Base-by-base conservation (phyloP, 306 rosid genomes). In the Acmispon strigosus region DNA sequence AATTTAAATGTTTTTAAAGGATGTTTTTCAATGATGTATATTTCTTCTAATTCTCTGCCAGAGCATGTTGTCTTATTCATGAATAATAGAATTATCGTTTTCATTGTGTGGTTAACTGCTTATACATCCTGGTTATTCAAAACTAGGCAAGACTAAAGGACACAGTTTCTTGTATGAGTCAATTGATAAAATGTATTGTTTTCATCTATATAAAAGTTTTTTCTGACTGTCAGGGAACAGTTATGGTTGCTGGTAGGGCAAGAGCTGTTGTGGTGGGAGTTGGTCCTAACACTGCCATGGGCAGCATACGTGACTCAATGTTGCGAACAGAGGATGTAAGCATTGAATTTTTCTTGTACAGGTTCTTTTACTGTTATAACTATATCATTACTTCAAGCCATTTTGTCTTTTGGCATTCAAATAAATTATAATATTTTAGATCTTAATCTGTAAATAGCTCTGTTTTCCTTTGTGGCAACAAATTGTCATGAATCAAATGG, bases 191-290 rank as follows among this genome's bases (percentile, higher is more conserved):
- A 32, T 32, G 37, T 32, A 22, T 58, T 56, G 27, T 62, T 68
- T 49, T 60, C 8, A 27, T 27, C 48, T 37, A 16, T 42, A 43
- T 22, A 59, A 52, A 43, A 66, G 13, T 58, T 58, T 53, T 12
- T 63, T 84, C 78, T 82, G 69, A 71, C 59, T 65, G 53, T 69
- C 89, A 90, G 98, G 98, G 98, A 64, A 94, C 98, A 5, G 92
- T 94, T 65, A 89, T 94, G 41, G 98, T 94, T 83, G 96, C 95
- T 81, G 98, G 98, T 72, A 87, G 98, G 87, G 96, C 92, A 64
- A 85, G 98, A 83, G 98, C 98, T 70, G 54, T 86, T 45, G 98
- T 94, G 69, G 96, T 90, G 47, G 96, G 96, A 64, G 96, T 94
- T 73, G 97, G 98, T 78, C 76, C 90, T 48, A 89, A 90, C 64